These are phyloP conservation scores for Phenoliferia sp. DNA, from an alignment of 1,284 basidiomycete genomes.

Conservation along the genomic window DNA sequence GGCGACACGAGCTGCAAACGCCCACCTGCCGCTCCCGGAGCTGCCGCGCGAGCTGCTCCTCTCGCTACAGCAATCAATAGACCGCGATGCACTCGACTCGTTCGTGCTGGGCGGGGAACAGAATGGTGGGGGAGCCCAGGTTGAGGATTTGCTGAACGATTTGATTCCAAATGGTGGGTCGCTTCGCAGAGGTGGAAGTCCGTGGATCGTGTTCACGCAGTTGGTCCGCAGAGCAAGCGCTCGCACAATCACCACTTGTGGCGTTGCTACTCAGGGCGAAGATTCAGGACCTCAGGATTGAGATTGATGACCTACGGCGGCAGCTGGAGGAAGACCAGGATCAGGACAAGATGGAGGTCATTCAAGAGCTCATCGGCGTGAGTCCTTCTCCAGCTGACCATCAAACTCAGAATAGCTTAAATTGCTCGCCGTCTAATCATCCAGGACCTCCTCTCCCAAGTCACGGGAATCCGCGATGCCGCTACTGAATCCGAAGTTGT, in stretches of 20 bases:
- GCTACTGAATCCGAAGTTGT: constrained; percentile 93
- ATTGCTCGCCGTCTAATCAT: background rate
- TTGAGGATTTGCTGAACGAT: constrained; percentile 55
- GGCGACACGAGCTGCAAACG: background rate
- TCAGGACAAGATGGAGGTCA: constrained; percentile 73
- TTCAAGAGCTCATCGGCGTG: constrained; percentile 90
- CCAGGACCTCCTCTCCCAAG: constrained; percentile 87
- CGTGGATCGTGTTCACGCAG: constrained; percentile 52
- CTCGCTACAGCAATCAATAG: constrained; percentile 11
- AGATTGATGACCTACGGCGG: constrained; percentile 62
- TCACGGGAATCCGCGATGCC: constrained; percentile 89
- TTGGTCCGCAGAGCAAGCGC: constrained; percentile 47
- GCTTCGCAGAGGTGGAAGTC: constrained; percentile 45
- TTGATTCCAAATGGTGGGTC: constrained; percentile 66
- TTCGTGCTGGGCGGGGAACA: constrained; percentile 22
- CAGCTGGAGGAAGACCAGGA: constrained; percentile 72
- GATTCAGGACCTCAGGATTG: constrained; percentile 60
- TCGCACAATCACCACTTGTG: constrained; percentile 42
- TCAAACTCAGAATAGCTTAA: background rate
- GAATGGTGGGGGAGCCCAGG: constrained; percentile 7
- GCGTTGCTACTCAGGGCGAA: constrained; percentile 56
- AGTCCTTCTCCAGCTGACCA: constrained; percentile 20
- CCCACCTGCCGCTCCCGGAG: constrained; percentile 9
- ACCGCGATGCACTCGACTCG: constrained; percentile 30
- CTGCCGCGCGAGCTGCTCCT: constrained; percentile 28